Conservation (phyloP, 768 basidiomycete species). For the Leccinum imitatum region DNA sequence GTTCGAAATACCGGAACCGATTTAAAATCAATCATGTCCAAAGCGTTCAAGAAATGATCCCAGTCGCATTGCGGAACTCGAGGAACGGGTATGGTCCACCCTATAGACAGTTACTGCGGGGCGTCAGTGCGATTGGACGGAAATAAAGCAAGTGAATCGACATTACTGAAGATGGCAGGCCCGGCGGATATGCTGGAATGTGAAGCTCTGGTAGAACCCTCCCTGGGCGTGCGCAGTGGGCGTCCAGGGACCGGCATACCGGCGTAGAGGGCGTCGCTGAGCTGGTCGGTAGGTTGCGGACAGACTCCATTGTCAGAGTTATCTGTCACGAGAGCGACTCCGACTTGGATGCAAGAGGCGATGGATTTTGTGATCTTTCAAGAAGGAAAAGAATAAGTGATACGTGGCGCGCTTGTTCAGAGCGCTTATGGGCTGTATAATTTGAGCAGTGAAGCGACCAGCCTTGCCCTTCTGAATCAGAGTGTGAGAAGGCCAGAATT, state of each 20-base stretch:
- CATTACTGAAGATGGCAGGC: conserved; percentile 23
- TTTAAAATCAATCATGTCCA: neutral
- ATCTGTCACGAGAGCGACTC: conserved; percentile 28
- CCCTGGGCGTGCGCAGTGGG: conserved; percentile 19
- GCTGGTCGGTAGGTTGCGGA: conserved; percentile 19
- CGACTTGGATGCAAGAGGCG: conserved; percentile 25
- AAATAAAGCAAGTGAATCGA: no score
- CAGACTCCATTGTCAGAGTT: conserved; percentile 22
- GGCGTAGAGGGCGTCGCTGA: conserved; percentile 21
- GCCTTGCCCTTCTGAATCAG: no score
- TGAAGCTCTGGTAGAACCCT: conserved; percentile 31
- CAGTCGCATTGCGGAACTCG: conserved; percentile 11
- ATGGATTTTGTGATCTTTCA: conserved; percentile 12
- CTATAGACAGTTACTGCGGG: neutral
- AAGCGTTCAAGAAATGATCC: conserved; percentile 17
- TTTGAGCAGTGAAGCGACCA: conserved; percentile 14
- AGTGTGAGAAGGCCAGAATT: neutral
- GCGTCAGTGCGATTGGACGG: no score
- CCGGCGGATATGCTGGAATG: conserved; percentile 15
- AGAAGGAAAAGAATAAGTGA: neutral
- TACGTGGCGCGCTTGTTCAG: neutral
- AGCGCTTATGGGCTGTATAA: conserved; percentile 25
- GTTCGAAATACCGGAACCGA: neutral
- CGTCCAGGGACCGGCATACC: conserved; percentile 29
- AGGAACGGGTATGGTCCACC: neutral